These are phyloP conservation scores for Liriodendron chinense DNA, from an alignment of 164 flowering plant genomes.

Conservation along the genomic window DNA sequence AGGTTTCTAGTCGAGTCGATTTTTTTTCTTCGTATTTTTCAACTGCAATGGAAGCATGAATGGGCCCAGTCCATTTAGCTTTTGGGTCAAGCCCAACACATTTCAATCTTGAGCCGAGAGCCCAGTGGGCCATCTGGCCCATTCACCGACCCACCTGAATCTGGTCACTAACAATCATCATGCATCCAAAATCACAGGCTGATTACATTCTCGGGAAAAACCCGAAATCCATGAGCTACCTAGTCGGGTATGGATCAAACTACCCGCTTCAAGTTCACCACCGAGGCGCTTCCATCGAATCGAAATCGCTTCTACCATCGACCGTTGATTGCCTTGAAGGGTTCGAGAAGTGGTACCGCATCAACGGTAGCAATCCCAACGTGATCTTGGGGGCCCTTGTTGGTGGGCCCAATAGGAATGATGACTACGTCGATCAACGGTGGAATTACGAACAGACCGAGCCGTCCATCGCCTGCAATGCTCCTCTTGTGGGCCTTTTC, in stretches of 20 bases:
- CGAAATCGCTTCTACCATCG: constrained; percentile 25
- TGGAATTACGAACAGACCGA: constrained; percentile 71
- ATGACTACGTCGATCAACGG: constrained; percentile 55
- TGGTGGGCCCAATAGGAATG: constrained; percentile 77
- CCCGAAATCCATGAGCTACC: constrained; percentile 75
- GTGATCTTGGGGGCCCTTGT: constrained; percentile 71
- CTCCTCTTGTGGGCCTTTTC: constrained; percentile 83
- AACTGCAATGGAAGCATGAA: too few relatives aligned
- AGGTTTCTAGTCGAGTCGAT: too few relatives aligned
- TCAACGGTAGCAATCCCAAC: constrained; percentile 60
- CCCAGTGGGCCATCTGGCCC: too few relatives aligned
- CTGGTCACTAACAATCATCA: too few relatives aligned
- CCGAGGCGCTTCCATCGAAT: constrained; percentile 73
- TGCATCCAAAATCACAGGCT: constrained; percentile 34
- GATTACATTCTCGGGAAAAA: constrained; percentile 91
- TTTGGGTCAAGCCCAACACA: too few relatives aligned
- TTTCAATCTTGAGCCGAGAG: too few relatives aligned
- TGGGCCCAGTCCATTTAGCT: too few relatives aligned
- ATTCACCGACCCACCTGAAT: too few relatives aligned
- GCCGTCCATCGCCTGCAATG: constrained; percentile 59
- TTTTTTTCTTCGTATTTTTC: too few relatives aligned
- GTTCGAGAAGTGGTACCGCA: constrained; percentile 67
- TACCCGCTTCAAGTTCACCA: constrained; percentile 78
- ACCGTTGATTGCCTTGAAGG: constrained; percentile 64
- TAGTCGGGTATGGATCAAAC: constrained; percentile 66